Evolutionary conservation across 768 basidiomycete species (phyloP), one percentile per base, ranked within the genome.

Genomic region (Mycena rebaudengoi): DNA sequence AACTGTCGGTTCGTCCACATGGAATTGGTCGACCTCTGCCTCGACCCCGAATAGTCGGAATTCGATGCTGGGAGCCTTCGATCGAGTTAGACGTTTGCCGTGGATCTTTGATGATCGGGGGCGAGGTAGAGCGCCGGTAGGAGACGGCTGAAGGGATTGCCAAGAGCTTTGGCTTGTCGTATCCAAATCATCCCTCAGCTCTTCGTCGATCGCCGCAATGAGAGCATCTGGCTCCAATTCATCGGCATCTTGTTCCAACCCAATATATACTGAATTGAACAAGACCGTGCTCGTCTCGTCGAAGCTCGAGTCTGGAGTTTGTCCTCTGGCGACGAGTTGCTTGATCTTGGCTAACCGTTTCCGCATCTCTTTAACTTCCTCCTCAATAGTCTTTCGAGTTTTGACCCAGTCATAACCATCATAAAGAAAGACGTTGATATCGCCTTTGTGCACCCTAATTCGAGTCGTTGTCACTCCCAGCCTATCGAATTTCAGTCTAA

Each of bases 241-340:
- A 49, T 91, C 90, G 14, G 87, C 75, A 55, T 93, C 90, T 65
- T 90, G 86, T 29, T 92, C 88, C n/a, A 98, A 80, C 28, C 97
- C 96, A 58, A 99, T 91, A 70, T 96, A 93, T 35, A 98, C 87
- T 0, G 96, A 99, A 73, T 98, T 98, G 83, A 96, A 98, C 21
- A 99, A 84, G 6, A 92, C 82, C 2, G 92, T 79, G 68, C 89
- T 89, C 7, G 91, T 91, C 28, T 85, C 84, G 69, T 94, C 93
- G 16, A 89, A 80, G 53, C 82, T 86, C 18, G 91, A 86, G 63
- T 97, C 94, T 35, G 94, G 89, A 1, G 85, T 85, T 72, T 99
- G 97, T 11, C 98, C 98, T 37, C 82, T 90, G 5, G 96, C 95
- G 14, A 99, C 87, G 4, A 99, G 84, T 75, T 99, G 97, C 30